These are phyloP conservation scores for Lentinula guzmanii DNA, from an alignment of 768 basidiomycete species.

Conservation along the genomic window DNA sequence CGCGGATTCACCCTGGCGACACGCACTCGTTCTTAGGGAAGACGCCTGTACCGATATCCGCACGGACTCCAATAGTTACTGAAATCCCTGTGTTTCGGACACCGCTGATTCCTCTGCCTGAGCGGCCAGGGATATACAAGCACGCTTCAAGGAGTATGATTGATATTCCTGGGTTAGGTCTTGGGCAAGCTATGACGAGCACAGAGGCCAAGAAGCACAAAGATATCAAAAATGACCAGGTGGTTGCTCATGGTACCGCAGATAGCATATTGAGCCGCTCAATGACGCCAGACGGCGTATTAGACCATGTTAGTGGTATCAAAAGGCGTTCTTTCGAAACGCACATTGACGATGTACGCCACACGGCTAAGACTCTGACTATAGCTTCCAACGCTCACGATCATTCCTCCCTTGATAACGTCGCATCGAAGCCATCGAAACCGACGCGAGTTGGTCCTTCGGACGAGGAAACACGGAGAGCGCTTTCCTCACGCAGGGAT, in stretches of 20 bases:
- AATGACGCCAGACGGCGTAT: background rate
- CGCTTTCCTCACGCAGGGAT: background rate
- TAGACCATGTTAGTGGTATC: background rate
- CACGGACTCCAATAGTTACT: background rate
- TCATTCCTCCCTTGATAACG: background rate
- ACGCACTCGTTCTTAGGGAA: background rate
- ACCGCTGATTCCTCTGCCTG: background rate
- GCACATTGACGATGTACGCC: no score
- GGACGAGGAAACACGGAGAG: background rate
- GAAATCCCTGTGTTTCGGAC: background rate
- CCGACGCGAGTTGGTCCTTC: background rate
- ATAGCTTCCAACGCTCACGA: no score
- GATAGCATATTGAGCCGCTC: background rate
- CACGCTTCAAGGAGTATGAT: slow-evolving; percentile 62
- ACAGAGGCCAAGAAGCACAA: background rate
- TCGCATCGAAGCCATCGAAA: background rate
- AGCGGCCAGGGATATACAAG: slow-evolving; percentile 45
- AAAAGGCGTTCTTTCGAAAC: background rate
- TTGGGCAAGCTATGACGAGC: slow-evolving; percentile 8
- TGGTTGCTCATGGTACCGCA: background rate
- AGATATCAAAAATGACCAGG: background rate
- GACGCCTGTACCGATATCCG: background rate
- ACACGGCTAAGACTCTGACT: background rate
- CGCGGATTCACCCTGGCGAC: slow-evolving; percentile 7
- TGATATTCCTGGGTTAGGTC: slow-evolving; percentile 35